These are phyloP conservation scores for Solanum microdontum DNA, from an alignment of 257 asterid species.

Conservation along the genomic window DNA sequence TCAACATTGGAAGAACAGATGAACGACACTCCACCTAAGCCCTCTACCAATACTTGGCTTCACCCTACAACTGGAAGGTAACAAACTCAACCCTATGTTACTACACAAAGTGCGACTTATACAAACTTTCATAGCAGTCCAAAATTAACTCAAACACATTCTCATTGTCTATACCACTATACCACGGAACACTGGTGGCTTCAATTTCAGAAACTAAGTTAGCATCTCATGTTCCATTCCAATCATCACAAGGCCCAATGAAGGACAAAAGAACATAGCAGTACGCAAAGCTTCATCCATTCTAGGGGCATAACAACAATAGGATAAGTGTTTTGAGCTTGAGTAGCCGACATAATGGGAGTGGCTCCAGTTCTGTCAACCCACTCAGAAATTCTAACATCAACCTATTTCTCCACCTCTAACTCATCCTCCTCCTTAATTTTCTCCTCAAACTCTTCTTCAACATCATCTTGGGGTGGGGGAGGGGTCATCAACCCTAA, in stretches of 20 bases:
- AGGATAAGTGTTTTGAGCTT: not conserved
- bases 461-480: not conserved
- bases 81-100: not conserved
- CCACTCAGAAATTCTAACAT: not conserved
- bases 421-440: no score
- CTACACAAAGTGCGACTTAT: not conserved
- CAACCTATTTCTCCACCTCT: not conserved
- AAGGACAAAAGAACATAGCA: not conserved
- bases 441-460: not conserved
- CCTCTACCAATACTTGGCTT: not conserved
- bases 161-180: not conserved
- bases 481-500: not conserved
- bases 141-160: not conserved
- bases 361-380: not conserved
- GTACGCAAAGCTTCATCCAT: not conserved
- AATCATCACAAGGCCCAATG: not conserved
- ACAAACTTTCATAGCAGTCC: not conserved
- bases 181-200: not conserved
- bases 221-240: not conserved
- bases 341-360: not conserved
- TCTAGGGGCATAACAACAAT: not conserved
- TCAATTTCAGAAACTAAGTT: no score
- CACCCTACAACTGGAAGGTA: not conserved
- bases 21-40: not conserved
- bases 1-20: not conserved